Evolutionary conservation across 2,329 filamentous ascomycete species (phyloP), one percentile per base, ranked within the genome.

Genomic region (Acarospora socialis): DNA sequence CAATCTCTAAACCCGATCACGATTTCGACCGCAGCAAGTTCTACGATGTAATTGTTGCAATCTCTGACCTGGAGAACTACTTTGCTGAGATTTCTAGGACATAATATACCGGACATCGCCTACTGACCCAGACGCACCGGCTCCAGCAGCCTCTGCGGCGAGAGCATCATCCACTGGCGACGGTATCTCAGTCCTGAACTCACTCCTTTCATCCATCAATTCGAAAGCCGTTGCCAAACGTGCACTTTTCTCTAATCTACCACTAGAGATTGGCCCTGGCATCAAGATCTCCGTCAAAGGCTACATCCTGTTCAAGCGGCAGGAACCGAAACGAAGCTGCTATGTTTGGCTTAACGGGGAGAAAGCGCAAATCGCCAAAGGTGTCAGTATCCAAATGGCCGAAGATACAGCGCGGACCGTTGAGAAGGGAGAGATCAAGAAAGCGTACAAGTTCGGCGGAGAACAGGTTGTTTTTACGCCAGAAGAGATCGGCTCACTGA

Each of bases 361-460:
- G 48, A 76, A 73, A 41, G 70, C 82, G 0, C 79, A 93, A 49
- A 77, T 95, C 35, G 86, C 73, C 1, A 64, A 70, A 8, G 74
- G 80, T 1, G 70, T 78, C 45, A 90, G 81, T 0, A 76, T 73
- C 1, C 72, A 76, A 35, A 67, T 86, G 34, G 77, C 82, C 3
- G 80, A 83, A 38, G 82, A 92, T 44, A 84, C 75, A 12, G 71
- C 77, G 2, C 68, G 76, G 21, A 72, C 73, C 0, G 73, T 95
- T 1, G 77, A 92, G 40, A 86, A 86, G 44, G 60, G 59, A 3
- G 84, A 95, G 46, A 70, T 92, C 13, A 79, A 79, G 37, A 94
- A 90, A 54, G 90, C 87, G 0, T 98, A 90, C 63, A 94, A 90
- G 46, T 95, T 95, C 49, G 90, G 87, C 8, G 86, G 83, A 22